Conservation (phyloP, 163 green algal genomes). For the Trebouxiophyceae sp. region DNA sequence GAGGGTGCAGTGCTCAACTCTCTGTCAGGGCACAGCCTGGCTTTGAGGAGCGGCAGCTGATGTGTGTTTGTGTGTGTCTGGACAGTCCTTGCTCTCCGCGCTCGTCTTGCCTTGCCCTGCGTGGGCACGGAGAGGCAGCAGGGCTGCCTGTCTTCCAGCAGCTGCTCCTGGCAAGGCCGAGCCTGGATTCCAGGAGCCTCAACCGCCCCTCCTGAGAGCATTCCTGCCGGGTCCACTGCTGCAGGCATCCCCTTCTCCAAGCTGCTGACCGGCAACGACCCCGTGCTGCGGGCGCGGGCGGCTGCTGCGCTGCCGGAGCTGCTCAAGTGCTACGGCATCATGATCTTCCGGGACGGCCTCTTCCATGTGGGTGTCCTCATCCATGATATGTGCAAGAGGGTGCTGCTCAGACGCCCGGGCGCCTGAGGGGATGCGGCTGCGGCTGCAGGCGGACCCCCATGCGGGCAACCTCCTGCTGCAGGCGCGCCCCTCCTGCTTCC, state of each 20-base stretch:
- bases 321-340: slow-evolving; percentile 22
- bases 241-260: neutral
- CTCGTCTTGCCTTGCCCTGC: too few relatives aligned
- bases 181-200: too few relatives aligned
- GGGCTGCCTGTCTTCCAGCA: too few relatives aligned
- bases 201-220: too few relatives aligned
- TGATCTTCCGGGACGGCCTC: slow-evolving; percentile 30
- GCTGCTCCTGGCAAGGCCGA: too few relatives aligned
- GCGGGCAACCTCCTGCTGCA: slow-evolving; percentile 40
- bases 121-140: too few relatives aligned
- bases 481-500: too few relatives aligned
- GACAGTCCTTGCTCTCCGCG: too few relatives aligned
- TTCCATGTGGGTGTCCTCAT: slow-evolving; percentile 7
- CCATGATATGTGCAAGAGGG: neutral
- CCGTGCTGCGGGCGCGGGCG: slow-evolving; percentile 7
- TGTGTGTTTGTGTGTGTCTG: too few relatives aligned
- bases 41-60: too few relatives aligned
- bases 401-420: neutral
- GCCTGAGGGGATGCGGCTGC: neutral
- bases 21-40: too few relatives aligned
- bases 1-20: neutral
- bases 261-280: slow-evolving; percentile 8
- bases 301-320: slow-evolving; percentile 5
- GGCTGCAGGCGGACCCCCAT: slow-evolving; percentile 42
- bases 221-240: neutral